Conservation (phyloP, 108 stramenopile species). For the Heterococcus sp. region DNA sequence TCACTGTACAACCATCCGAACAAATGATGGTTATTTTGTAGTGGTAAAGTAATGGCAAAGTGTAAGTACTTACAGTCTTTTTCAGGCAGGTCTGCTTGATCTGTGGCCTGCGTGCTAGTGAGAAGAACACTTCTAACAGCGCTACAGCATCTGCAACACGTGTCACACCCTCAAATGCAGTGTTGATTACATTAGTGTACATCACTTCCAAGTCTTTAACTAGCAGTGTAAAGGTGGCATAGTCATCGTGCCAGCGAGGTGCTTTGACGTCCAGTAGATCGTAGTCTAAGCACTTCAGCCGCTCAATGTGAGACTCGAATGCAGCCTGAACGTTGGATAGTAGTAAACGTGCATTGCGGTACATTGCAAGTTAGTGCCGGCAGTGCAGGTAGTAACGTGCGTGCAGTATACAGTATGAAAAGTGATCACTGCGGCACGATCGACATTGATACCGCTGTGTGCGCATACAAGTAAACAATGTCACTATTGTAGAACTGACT, state of each 20-base stretch:
- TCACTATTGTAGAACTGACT: too few species aligned
- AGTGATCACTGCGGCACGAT: too few species aligned
- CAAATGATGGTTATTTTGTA: too few species aligned
- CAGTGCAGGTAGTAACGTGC: too few species aligned
- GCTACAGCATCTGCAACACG: constrained; percentile 55
- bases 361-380: too few species aligned
- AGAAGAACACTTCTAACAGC: constrained; percentile 61
- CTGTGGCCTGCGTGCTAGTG: constrained; percentile 51
- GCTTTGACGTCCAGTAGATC: constrained; percentile 62
- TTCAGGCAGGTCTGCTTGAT: constrained; percentile 63
- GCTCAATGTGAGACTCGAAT: constrained; percentile 59
- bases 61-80: constrained; percentile 48
- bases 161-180: constrained; percentile 60
- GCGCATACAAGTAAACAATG: too few species aligned
- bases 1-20: not conserved
- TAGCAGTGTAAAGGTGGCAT: constrained; percentile 62
- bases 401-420: too few species aligned
- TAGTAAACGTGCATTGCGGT: too few species aligned
- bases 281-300: constrained; percentile 57
- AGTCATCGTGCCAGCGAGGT: constrained; percentile 65
- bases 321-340: constrained; percentile 56
- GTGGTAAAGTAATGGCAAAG: not conserved
- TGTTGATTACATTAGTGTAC: constrained; percentile 64
- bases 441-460: too few species aligned
- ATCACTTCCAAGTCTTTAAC: constrained; percentile 64